A percentile compares a stretch with the other conserved stretches of the same genome.
Evolutionary conservation across 1,139 yeast genomes (phyloP).

Genomic region (Taphrina communis): DNA sequence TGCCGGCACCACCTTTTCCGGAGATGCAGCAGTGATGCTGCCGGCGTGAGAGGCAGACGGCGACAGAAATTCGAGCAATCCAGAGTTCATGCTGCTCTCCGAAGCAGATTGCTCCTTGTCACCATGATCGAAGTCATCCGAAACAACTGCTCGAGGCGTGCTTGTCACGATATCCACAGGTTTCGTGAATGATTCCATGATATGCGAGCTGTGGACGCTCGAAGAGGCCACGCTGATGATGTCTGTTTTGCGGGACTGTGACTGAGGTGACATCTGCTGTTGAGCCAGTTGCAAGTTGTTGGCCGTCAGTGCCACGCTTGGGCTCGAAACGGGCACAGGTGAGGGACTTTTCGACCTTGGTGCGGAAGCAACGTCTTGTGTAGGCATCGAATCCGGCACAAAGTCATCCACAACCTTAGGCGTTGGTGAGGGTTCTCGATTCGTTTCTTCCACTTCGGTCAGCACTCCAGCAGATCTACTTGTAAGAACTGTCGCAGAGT

Average conservation of each 20-base stretch:
- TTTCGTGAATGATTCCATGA: not conserved
- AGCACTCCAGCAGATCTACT: too few relatives aligned
- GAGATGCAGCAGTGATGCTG: not conserved
- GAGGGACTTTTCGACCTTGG: not conserved
- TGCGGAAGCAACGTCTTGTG: not conserved
- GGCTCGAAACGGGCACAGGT: not conserved
- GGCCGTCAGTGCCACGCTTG: slow-evolving; percentile 1
- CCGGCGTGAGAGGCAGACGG: slow-evolving; percentile 1
- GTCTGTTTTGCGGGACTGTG: slow-evolving; percentile 7
- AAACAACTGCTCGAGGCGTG: not conserved
- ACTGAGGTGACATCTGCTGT: slow-evolving; percentile 3
- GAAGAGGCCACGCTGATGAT: slow-evolving; percentile 13
- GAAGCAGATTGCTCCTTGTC: not conserved
- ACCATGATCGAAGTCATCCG: not conserved
- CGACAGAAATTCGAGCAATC: not conserved
- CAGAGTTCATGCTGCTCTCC: slow-evolving; percentile 1
- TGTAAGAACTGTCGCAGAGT: too few relatives aligned
- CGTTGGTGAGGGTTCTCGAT: too few relatives aligned
- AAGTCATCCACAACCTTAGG: too few relatives aligned
- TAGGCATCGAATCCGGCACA: too few relatives aligned
- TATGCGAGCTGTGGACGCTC: slow-evolving; percentile 17
- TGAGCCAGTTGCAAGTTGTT: slow-evolving; percentile 3
- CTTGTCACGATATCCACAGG: not conserved
- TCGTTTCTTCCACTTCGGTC: too few relatives aligned
- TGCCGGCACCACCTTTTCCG: not conserved